These are phyloP conservation scores for Clathrus columnatus DNA, from an alignment of 768 basidiomycete species.

Conservation along the genomic window DNA sequence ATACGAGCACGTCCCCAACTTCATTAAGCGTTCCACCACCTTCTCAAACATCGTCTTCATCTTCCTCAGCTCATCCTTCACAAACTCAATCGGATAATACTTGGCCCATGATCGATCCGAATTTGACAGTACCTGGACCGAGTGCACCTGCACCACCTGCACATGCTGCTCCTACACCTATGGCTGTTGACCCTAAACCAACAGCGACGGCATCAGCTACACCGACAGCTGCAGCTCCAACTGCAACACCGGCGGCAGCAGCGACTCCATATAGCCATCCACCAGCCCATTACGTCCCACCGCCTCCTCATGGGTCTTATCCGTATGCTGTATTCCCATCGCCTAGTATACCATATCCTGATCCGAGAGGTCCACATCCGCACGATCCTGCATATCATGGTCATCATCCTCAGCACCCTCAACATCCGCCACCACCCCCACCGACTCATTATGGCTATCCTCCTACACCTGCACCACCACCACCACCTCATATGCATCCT, in stretches of 20 bases:
- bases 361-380: neutral
- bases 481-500: slow-evolving; percentile 5
- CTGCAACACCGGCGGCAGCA: neutral
- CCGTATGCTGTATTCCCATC: neutral
- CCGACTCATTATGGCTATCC: slow-evolving; percentile 5
- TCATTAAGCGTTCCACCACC: neutral
- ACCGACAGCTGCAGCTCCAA: neutral
- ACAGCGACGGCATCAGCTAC: neutral
- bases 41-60: neutral
- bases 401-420: neutral
- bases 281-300: neutral
- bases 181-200: too few species aligned
- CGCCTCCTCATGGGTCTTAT: neutral
- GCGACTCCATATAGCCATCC: neutral
- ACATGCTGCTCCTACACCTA: neutral
- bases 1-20: neutral
- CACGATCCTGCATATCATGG: neutral
- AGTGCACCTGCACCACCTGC: too few species aligned
- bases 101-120: neutral
- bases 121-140: too few species aligned
- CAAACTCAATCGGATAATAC: neutral
- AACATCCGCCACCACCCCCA: neutral
- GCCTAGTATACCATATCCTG: neutral
- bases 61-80: neutral
- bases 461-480: slow-evolving; percentile 4